Evolutionary conservation across 129 eudicot genomes (phyloP), one percentile per base, ranked within the genome.

Genomic region (Pittosporum tobira): DNA sequence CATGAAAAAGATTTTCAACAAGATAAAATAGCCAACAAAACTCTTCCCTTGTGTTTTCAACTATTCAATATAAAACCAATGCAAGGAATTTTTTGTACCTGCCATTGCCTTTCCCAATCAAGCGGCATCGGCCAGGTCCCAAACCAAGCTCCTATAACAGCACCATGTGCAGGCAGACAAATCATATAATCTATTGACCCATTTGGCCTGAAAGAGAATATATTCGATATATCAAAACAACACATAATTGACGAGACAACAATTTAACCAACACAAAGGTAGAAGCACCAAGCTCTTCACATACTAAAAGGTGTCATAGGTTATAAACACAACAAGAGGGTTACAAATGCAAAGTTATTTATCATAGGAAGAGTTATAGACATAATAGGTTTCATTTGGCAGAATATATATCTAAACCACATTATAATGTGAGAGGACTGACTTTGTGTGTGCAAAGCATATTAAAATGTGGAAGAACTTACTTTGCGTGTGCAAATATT

Each of bases 91-190:
- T 26, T 48, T 62, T 14, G 16, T 68, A 86, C 99, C 99, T 93
- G 99, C 99, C 96, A 93, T 13, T 77, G 67, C 65, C 99, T 83
- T 81, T 93, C 99, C 99, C 96, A 93, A 68, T 88, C 96, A 69
- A 88, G 94, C 29, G 96, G 96, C 96, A 88, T 88, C 10, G 94
- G 94, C 96, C 96, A 88, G 43, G 96, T 91, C 67, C 96, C 96
- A 65, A 88, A 81, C 99, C 99, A 93, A 59, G 91, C 88, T 62
- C 99, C 99, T 29, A 93, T 57, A 52, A 84, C 75, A 42, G 94
- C 87, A 56, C 91, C 99, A 72, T 87, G 80, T 64, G 99, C 96
- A 51, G 96, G 91, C 57, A 93, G 64, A 51, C 94, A 83, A 19
- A 87, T 77, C 77, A 84, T 76, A 70, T 62, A 74, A 70, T 87